Percentiles rank a stretch among this genome's conserved stretches.
Conservation (phyloP, 495 filamentous ascomycete genomes). For the Aspergillus homomorphus region DNA sequence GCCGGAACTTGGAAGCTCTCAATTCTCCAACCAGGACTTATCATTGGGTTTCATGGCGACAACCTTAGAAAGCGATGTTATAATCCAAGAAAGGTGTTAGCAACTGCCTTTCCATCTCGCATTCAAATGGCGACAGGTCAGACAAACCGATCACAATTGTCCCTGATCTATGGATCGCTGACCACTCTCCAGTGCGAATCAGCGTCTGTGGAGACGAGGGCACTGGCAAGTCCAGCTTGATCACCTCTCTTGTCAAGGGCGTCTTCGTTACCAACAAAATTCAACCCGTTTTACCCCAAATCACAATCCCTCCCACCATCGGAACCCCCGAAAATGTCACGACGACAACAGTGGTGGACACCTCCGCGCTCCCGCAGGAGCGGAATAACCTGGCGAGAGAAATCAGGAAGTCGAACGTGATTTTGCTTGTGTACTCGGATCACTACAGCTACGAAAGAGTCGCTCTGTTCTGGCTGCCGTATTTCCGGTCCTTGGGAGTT, state of each 20-base stretch:
- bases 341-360: conserved; percentile 93
- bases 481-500: conserved; percentile 93
- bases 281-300: conserved; percentile 86
- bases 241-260: conserved; percentile 78
- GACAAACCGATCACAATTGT: conserved; percentile 1
- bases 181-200: conserved; percentile 67
- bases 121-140: conserved; percentile 38
- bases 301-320: conserved; percentile 84
- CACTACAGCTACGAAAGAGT: conserved; percentile 99
- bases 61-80: conserved; percentile 2
- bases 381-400: conserved; percentile 83
- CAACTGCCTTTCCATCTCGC: conserved; percentile 1
- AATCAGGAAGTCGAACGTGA: conserved; percentile 94
- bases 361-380: conserved; percentile 91
- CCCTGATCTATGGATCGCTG: conserved; percentile 11
- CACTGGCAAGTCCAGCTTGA: conserved; percentile 54
- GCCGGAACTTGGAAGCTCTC: no score
- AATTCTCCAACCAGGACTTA: conserved; percentile 1
- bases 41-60: not conserved
- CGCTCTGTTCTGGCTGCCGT: conserved; percentile 95
- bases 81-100: conserved; percentile 16
- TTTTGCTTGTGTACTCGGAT: conserved; percentile 94
- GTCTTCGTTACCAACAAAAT: conserved; percentile 92
- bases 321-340: conserved; percentile 93
- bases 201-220: conserved; percentile 95